Percentiles rank a stretch among this genome's conserved stretches.
Conservation (phyloP, 345 rosid genomes). For the Aegle marmelos region DNA sequence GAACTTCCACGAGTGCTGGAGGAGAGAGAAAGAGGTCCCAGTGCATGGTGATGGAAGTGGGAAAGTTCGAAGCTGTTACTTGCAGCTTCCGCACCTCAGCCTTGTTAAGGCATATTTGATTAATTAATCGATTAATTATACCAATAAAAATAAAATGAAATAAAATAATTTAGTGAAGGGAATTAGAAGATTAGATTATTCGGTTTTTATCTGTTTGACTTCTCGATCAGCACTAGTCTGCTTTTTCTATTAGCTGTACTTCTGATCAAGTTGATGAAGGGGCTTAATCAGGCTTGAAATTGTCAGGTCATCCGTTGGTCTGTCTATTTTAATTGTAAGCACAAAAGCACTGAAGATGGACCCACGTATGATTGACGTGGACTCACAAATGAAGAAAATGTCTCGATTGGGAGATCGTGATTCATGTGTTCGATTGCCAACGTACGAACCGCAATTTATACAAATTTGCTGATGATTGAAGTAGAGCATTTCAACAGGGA, state of each 20-base stretch:
- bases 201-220: background rate
- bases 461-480: too few relatives aligned
- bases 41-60: too few relatives aligned
- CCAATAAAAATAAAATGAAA: background rate
- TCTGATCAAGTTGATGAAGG: background rate
- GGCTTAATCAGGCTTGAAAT: background rate
- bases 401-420: fast-evolving
- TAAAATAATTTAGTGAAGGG: too few relatives aligned
- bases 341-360: background rate
- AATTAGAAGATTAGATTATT: background rate
- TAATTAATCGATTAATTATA: too few relatives aligned
- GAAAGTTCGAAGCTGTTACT: too few relatives aligned
- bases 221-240: background rate
- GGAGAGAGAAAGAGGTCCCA: too few relatives aligned
- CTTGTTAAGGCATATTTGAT: background rate
- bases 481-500: too few relatives aligned
- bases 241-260: background rate
- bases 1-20: too few relatives aligned
- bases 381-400: too few relatives aligned
- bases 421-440: too few relatives aligned
- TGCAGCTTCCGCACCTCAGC: too few relatives aligned
- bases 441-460: too few relatives aligned
- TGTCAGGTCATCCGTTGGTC: background rate
- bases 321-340: background rate
- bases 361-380: background rate